phyloP scores from a whole-genome alignment of 2,329 filamentous ascomycete species.

The Bipolaris oryzae region DNA sequence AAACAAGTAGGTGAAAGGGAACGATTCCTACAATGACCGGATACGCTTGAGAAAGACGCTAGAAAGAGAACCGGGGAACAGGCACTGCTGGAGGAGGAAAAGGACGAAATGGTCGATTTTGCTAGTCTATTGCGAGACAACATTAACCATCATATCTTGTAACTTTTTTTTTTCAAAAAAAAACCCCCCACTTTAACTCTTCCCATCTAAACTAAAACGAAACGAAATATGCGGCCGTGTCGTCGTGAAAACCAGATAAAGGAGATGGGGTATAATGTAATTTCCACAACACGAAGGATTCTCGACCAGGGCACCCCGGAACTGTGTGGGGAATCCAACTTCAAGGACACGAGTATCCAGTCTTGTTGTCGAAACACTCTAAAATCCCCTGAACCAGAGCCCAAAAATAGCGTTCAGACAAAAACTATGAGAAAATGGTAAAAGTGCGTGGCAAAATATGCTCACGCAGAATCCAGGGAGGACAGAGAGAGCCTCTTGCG shows the following conservation, averaged over 20 bases:
- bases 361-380: not conserved
- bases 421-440: not conserved
- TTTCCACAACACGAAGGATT: not conserved
- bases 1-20: not conserved
- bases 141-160: not conserved
- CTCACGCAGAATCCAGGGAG: slow-evolving; percentile 9
- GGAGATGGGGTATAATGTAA: slow-evolving; percentile 12
- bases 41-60: not conserved
- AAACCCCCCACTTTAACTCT: not conserved
- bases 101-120: not conserved
- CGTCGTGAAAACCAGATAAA: slow-evolving; percentile 2
- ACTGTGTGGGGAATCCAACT: not conserved
- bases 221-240: slow-evolving; percentile 1
- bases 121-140: not conserved
- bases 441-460: not conserved
- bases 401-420: not conserved
- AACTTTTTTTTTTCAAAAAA: not conserved
- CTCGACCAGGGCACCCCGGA: not conserved
- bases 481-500: slow-evolving; percentile 21
- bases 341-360: not conserved
- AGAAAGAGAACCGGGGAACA: not conserved
- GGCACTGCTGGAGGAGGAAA: not conserved
- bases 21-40: too few relatives aligned
- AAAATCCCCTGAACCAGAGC: not conserved
- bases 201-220: slow-evolving; percentile 3